These are phyloP conservation scores for Coemansia sp. DNA, from an alignment of 192 early-diverging fungal species.

Conservation along the genomic window DNA sequence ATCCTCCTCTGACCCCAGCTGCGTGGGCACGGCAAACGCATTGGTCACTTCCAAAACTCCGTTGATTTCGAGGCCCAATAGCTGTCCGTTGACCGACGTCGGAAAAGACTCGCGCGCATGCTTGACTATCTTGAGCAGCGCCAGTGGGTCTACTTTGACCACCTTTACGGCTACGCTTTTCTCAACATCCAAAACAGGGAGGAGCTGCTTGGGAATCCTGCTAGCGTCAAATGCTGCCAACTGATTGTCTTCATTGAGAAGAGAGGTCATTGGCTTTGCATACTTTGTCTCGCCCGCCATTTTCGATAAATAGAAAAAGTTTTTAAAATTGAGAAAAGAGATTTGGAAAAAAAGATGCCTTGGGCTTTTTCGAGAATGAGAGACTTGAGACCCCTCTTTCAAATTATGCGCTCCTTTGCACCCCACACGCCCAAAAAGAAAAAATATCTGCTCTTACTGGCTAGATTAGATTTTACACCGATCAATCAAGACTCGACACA, in stretches of 20 bases:
- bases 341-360: background rate
- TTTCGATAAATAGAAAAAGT: constrained; percentile 5
- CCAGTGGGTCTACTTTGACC: constrained; percentile 79
- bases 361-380: background rate
- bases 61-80: constrained; percentile 91
- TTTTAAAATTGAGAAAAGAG: background rate
- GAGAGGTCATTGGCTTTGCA: constrained; percentile 56
- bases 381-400: background rate
- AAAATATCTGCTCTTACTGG: background rate
- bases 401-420: background rate
- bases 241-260: constrained; percentile 40
- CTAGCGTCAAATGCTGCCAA: constrained; percentile 36
- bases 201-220: constrained; percentile 38
- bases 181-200: constrained; percentile 63
- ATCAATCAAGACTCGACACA: background rate
- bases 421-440: background rate
- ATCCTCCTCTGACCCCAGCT: constrained; percentile 61
- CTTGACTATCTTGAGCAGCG: constrained; percentile 97
- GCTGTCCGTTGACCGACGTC: constrained; percentile 82
- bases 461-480: background rate
- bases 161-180: constrained; percentile 57
- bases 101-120: constrained; percentile 88
- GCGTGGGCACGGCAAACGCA: constrained; percentile 82
- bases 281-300: constrained; percentile 31
- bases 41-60: constrained; percentile 93